phyloP scores from a whole-genome alignment of 352 stramenopile genomes.

The Phytophthora citrophthora region DNA sequence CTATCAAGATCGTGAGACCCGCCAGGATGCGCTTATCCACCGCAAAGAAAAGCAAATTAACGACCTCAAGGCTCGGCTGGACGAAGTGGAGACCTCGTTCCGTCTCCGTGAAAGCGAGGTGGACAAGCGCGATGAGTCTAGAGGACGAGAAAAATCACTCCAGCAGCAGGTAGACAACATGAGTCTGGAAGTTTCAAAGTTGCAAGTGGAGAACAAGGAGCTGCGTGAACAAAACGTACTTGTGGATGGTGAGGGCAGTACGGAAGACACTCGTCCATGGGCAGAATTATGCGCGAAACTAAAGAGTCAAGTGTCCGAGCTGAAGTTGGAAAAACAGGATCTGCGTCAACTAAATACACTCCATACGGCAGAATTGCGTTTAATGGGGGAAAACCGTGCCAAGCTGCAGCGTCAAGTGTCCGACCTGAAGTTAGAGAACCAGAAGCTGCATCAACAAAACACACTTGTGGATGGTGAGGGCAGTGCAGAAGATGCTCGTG shows the following conservation, averaged over 20 bases:
- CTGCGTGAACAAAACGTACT: slow-evolving; percentile 34
- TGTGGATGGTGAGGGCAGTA: slow-evolving; percentile 10
- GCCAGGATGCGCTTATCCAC: slow-evolving; percentile 46
- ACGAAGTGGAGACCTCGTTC: slow-evolving; percentile 29
- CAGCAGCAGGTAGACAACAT: slow-evolving; percentile 40
- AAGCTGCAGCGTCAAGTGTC: slow-evolving; percentile 55
- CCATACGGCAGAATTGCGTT: slow-evolving; percentile 26
- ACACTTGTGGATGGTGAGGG: slow-evolving; percentile 4
- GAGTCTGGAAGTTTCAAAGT: slow-evolving; percentile 47
- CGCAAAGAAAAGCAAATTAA: slow-evolving; percentile 56
- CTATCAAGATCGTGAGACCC: slow-evolving; percentile 52
- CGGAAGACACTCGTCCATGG: slow-evolving; percentile 31
- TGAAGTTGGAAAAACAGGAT: slow-evolving; percentile 61
- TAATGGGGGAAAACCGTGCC: slow-evolving; percentile 15
- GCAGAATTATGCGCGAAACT: slow-evolving; percentile 52
- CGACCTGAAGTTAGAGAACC: slow-evolving; percentile 64
- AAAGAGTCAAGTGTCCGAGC: slow-evolving; percentile 49
- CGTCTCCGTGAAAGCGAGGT: slow-evolving; percentile 8
- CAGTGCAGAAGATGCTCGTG: slow-evolving; percentile 13
- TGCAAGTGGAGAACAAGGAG: slow-evolving; percentile 63
- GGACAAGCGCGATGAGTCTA: slow-evolving; percentile 15
- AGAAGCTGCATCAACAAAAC: slow-evolving; percentile 38
- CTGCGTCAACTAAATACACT: slow-evolving; percentile 33
- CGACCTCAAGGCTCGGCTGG: slow-evolving; percentile 43
- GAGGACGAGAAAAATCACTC: slow-evolving; percentile 19